Evolutionary conservation across 176 grass and related monocot species (phyloP).

Genomic region (Echinochloa phyllopogon): DNA sequence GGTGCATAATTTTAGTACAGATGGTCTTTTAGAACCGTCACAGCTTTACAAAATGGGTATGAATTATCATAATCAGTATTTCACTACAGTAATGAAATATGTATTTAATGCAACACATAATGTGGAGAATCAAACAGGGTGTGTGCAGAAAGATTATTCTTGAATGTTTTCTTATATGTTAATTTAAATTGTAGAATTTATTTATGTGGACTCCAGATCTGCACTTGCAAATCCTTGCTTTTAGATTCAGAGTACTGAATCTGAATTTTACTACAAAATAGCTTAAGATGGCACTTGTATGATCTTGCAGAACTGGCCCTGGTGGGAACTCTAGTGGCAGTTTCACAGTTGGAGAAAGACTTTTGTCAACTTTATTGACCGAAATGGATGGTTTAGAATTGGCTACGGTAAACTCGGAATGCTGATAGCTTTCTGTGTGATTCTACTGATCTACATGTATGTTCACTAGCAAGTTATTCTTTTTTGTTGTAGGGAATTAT

Average conservation of each 20-base stretch:
- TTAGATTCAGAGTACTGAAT: background rate
- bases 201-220: conserved; percentile 7
- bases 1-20: conserved; percentile 18
- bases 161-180: background rate
- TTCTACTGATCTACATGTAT: conserved; percentile 28
- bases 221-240: background rate
- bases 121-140: conserved; percentile 10
- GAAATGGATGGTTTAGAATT: conserved; percentile 98
- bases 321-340: conserved; percentile 54
- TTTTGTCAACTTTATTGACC: conserved; percentile 84
- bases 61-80: background rate
- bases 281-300: conserved; percentile 8
- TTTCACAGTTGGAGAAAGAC: conserved; percentile 79
- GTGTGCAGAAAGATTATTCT: background rate
- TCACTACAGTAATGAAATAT: conserved; percentile 7
- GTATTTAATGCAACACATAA: background rate
- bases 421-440: conserved; percentile 30
- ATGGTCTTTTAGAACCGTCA: background rate
- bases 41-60: background rate
- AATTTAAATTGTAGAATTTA: background rate
- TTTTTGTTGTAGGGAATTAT: conserved; percentile 73
- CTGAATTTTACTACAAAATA: conserved; percentile 17
- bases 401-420: conserved; percentile 54
- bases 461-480: background rate
- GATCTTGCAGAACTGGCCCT: conserved; percentile 60